phyloP scores from a whole-genome alignment of 169 alveolate species.

The Neospora caninum region DNA sequence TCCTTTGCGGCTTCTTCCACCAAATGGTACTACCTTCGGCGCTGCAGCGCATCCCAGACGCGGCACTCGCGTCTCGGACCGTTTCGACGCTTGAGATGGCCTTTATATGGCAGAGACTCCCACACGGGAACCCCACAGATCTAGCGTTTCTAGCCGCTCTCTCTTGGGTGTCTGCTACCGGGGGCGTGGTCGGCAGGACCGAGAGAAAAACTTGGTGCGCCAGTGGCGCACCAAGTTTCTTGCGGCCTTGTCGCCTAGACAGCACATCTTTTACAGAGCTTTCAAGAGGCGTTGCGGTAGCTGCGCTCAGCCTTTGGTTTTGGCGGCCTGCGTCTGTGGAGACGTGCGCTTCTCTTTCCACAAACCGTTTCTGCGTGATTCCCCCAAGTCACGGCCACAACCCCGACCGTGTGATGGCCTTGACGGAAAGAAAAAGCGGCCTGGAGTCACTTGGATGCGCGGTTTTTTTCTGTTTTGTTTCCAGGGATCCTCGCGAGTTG shows the following conservation, averaged over 20 bases:
- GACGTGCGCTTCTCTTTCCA: no score
- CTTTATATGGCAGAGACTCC: neutral
- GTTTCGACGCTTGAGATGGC: neutral
- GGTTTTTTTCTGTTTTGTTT: neutral
- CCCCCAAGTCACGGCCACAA: no score
- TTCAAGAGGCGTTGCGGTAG: no score
- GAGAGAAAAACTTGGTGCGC: neutral
- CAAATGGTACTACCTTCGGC: neutral
- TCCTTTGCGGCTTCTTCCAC: slow-evolving; percentile 11
- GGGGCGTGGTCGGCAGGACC: neutral
- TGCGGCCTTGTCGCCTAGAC: no score
- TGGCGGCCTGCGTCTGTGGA: no score
- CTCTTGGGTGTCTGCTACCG: neutral
- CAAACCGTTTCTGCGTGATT: no score
- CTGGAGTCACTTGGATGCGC: neutral
- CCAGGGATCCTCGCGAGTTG: neutral
- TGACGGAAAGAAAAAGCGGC: neutral
- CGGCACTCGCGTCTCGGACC: neutral
- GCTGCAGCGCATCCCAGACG: neutral
- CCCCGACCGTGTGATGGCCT: no score
- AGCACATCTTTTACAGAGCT: no score
- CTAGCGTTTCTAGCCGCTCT: neutral
- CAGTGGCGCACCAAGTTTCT: no score
- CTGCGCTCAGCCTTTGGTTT: no score
- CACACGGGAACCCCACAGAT: neutral